Evolutionary conservation across 2,329 filamentous ascomycete species (phyloP), one percentile per base, ranked within the genome.

Genomic region (Xylaria sp.): DNA sequence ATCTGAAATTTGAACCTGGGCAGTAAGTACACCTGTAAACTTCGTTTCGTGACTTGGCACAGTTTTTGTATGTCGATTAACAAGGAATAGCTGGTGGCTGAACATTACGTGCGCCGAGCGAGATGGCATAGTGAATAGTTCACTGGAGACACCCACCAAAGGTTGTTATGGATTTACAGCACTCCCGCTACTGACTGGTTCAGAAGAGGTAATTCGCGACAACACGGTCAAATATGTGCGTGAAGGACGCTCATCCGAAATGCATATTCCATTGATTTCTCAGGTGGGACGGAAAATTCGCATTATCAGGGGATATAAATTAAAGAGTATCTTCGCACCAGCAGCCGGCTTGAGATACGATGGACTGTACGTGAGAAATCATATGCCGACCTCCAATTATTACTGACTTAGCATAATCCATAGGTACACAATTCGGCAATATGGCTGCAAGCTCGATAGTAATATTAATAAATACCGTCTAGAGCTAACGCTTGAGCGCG

Each of bases 261-360:
- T 87, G 79, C 82, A 84, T 53, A 77, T 84, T 29, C 80, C 82
- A 1, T 77, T 88, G 10, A 79, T 89, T 44, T 81, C 81, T 1
- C 81, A 84, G 54, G 83, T 86, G 27, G 86, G 86, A 18, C 79
- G 80, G 5, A 79, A 81, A 12, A 82, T 88, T 53, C 83, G 86
- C 21, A 79, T 90, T n/a, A 75, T 90, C 27, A 79, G 87, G 55
- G 86, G 87, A 2, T 79, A 85, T 68, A 78, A 76, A 37, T 79
- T 89, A 23, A 82, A 82, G 69, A 88, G 87, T 64, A 79, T 82
- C 1, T 81, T 84, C 65, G 85, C 87, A 3, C 87, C 87, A 0
- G 74, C 75, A 42, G 84, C 80, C 1, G 87, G 87, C 1, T 74
- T 89, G 32, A 80, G 87, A 68, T 89, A 88, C 69, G 87, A 90